Evolutionary conservation across 1,284 basidiomycete genomes (phyloP).

Genomic region (Cutaneotrichosporon sp.): DNA sequence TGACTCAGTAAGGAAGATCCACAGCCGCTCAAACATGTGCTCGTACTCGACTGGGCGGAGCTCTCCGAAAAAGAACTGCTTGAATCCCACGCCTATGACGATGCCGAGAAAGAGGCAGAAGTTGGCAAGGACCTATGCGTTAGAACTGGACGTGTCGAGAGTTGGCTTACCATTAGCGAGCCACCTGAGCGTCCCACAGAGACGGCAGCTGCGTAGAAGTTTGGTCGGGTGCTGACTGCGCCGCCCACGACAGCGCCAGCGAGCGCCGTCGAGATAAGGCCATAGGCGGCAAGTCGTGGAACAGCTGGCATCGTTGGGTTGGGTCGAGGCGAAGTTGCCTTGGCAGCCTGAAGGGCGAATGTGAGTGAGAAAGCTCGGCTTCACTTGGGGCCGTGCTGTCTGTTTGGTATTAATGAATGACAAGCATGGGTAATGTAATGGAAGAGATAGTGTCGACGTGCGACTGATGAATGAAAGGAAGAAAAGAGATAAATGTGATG

Average conservation of each 20-base stretch:
- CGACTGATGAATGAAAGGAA: neutral
- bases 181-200: constrained; percentile 88
- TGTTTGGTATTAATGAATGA: neutral
- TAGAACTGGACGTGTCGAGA: neutral
- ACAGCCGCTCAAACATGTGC: constrained; percentile 88
- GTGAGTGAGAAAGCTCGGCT: neutral
- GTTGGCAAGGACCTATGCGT: constrained; percentile 80
- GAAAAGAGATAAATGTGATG: neutral
- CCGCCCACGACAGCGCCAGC: constrained; percentile 67
- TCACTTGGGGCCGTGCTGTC: neutral
- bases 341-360: too few relatives aligned
- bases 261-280: constrained; percentile 62
- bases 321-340: neutral
- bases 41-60: constrained; percentile 87
- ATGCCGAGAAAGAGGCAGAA: constrained; percentile 77
- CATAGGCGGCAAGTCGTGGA: constrained; percentile 59
- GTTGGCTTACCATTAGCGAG: constrained; percentile 66
- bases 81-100: constrained; percentile 68
- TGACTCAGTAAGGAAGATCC: constrained; percentile 97
- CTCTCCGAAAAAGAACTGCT: constrained; percentile 86
- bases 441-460: neutral
- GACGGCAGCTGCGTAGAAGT: constrained; percentile 91
- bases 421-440: neutral
- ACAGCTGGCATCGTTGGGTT: neutral
- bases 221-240: constrained; percentile 76